A percentile compares a stretch with the other conserved stretches of the same genome.
These are phyloP conservation scores for Albugo laibachii DNA, from an alignment of 352 stramenopile species.

Conservation along the genomic window DNA sequence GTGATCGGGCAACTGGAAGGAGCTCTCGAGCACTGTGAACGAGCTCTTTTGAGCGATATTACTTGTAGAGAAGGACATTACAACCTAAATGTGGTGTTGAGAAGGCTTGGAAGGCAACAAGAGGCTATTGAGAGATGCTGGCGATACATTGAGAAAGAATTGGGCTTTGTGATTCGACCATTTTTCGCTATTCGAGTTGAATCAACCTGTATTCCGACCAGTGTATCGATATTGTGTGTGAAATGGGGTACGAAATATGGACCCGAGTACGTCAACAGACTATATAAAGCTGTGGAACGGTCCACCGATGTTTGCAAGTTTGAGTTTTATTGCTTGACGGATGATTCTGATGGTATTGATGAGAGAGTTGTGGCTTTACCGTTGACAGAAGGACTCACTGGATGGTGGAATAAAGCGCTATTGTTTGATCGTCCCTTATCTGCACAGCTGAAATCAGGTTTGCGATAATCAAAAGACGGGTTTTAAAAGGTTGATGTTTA, in stretches of 20 bases:
- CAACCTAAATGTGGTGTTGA: constrained; percentile 39
- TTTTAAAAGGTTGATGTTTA: background rate
- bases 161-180: background rate
- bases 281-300: constrained; percentile 20
- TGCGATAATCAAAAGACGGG: background rate
- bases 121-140: constrained; percentile 29
- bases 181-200: background rate
- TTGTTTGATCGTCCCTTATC: constrained; percentile 21
- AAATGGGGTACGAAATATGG: constrained; percentile 76
- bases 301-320: constrained; percentile 10
- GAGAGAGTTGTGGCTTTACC: constrained; percentile 12
- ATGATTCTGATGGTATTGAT: constrained; percentile 24
- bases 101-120: constrained; percentile 18
- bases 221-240: constrained; percentile 44
- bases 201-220: background rate
- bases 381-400: constrained; percentile 17
- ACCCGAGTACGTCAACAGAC: constrained; percentile 64
- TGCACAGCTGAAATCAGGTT: constrained; percentile 1
- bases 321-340: constrained; percentile 49
- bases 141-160: constrained; percentile 3
- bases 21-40: constrained; percentile 17
- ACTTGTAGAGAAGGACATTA: constrained; percentile 22
- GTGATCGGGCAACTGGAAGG: constrained; percentile 12
- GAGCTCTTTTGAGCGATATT: constrained; percentile 9
- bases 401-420: constrained; percentile 73